These are phyloP conservation scores for Erysimum cheiranthoides DNA, from an alignment of 345 rosid species.

Conservation along the genomic window DNA sequence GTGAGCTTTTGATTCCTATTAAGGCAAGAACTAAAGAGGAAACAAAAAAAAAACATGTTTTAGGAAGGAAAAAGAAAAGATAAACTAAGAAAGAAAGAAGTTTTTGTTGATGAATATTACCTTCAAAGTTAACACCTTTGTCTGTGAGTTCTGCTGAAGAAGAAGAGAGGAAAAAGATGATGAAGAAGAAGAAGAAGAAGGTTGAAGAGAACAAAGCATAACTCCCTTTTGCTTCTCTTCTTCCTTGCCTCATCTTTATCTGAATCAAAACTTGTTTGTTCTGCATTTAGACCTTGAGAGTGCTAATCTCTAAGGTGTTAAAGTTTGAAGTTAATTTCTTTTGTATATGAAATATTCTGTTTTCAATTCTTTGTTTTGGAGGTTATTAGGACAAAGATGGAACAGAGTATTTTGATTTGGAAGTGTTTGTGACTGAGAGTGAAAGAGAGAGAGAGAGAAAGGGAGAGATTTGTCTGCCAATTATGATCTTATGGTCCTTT, in stretches of 20 bases:
- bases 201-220: slow-evolving; percentile 40
- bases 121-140: slow-evolving; percentile 89
- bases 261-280: slow-evolving; percentile 19
- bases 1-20: slow-evolving; percentile 56
- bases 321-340: slow-evolving; percentile 17
- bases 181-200: slow-evolving; percentile 40
- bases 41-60: slow-evolving; percentile 12
- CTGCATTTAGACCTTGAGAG: slow-evolving; percentile 17
- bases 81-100: not conserved
- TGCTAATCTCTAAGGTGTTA: slow-evolving; percentile 1
- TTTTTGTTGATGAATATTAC: slow-evolving; percentile 46
- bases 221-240: slow-evolving; percentile 31
- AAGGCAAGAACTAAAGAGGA: slow-evolving; percentile 70
- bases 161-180: slow-evolving; percentile 34
- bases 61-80: not conserved
- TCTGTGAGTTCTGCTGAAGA: slow-evolving; percentile 70
- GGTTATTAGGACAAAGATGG: slow-evolving; percentile 23
- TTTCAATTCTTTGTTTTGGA: slow-evolving; percentile 23
- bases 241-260: slow-evolving; percentile 46
- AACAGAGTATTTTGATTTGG: slow-evolving; percentile 35
- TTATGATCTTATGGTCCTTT: slow-evolving; percentile 36
- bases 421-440: slow-evolving; percentile 36
- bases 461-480: slow-evolving; percentile 44
- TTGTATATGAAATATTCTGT: slow-evolving; percentile 11
- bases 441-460: slow-evolving; percentile 23